These are phyloP conservation scores for Pseudophaeomoniella oleicola DNA, from an alignment of 2,329 filamentous ascomycete species.

Conservation along the genomic window DNA sequence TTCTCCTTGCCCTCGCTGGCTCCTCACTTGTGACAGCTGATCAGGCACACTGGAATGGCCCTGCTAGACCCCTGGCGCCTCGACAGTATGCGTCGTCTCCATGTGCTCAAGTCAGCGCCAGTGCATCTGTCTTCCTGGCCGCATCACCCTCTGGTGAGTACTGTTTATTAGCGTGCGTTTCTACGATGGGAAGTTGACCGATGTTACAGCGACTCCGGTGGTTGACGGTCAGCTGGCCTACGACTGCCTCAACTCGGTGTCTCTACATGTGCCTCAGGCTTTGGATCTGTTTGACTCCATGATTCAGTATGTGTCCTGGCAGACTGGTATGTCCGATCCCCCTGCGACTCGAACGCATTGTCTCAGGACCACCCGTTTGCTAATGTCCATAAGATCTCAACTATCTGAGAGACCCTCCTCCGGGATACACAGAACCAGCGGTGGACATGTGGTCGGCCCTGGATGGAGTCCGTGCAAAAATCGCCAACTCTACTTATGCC, in stretches of 20 bases:
- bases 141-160: no score
- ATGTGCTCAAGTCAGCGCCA: no score
- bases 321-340: background rate
- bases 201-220: constrained; percentile 1
- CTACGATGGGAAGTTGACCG: no score
- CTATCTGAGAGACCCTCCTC: background rate
- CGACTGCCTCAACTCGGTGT: constrained; percentile 8
- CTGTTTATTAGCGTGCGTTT: no score
- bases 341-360: background rate
- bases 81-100: no score
- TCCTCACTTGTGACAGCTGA: no score
- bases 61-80: no score
- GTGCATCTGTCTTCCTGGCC: no score
- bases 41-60: no score
- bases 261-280: constrained; percentile 6
- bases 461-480: background rate
- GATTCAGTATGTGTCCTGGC: constrained; percentile 2
- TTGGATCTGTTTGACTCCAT: constrained; percentile 6
- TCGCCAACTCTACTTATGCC: background rate
- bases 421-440: background rate
- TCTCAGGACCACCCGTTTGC: background rate
- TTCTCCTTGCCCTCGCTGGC: no score
- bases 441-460: background rate
- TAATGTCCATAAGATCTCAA: no score
- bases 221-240: constrained; percentile 6